Evolutionary conservation across 345 rosid genomes (phyloP).

Genomic region (Aquilaria yunnanensis): DNA sequence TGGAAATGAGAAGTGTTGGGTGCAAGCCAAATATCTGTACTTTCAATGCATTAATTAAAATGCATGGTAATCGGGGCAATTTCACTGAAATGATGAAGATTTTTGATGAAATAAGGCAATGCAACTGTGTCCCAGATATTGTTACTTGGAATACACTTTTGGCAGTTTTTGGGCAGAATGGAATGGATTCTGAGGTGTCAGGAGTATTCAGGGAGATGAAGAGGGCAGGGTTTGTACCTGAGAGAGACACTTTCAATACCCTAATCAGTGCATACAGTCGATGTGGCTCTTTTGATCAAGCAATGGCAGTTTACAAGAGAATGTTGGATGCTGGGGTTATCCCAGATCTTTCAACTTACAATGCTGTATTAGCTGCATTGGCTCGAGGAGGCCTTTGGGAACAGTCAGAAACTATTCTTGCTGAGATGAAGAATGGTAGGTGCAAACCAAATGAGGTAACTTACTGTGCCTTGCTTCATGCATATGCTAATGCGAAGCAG

Average conservation of each 20-base stretch:
- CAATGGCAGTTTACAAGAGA: constrained; percentile 73
- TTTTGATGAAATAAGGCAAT: constrained; percentile 69
- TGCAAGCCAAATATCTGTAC: constrained; percentile 93
- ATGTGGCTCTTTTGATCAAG: constrained; percentile 83
- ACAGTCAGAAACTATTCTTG: constrained; percentile 78
- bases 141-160: constrained; percentile 94
- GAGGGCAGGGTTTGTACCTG: constrained; percentile 90
- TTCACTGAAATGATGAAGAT: constrained; percentile 90
- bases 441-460: constrained; percentile 90
- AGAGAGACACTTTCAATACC: constrained; percentile 90
- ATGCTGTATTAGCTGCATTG: constrained; percentile 88
- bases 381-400: constrained; percentile 98
- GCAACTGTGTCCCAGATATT: constrained; percentile 64
- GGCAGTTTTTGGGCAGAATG: constrained; percentile 90
- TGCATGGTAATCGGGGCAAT: constrained; percentile 86
- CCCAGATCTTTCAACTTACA: constrained; percentile 87
- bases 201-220: constrained; percentile 97
- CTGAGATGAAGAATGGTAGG: constrained; percentile 69
- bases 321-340: constrained; percentile 84
- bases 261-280: constrained; percentile 88
- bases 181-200: constrained; percentile 83
- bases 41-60: constrained; percentile 87
- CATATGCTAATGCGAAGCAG: constrained; percentile 85
- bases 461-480: constrained; percentile 82
- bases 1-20: constrained; percentile 72